Percentiles rank a stretch among this genome's conserved stretches.
Conservation (phyloP, 2,329 filamentous ascomycete species). For the Hypomyces rosellus region DNA sequence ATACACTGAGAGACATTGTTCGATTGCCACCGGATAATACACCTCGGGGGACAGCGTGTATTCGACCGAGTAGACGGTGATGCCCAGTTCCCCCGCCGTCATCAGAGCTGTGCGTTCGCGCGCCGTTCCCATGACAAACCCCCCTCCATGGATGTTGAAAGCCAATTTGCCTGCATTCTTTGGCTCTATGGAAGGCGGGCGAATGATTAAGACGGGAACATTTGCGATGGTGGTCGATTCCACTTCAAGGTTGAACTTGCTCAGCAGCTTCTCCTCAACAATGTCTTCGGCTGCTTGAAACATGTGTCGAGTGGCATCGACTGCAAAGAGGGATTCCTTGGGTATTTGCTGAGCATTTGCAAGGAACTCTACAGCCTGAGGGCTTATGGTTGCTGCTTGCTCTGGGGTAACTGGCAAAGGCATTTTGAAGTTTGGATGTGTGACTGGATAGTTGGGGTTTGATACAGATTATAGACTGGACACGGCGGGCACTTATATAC, state of each 20-base stretch:
- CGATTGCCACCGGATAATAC: neutral
- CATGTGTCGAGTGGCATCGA: neutral
- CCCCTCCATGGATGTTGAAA: neutral
- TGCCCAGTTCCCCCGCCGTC: neutral
- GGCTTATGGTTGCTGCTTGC: neutral
- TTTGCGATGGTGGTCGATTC: neutral
- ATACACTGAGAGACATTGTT: conserved; percentile 1
- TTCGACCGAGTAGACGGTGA: conserved; percentile 1
- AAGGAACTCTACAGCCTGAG: neutral
- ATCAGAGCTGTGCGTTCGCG: neutral
- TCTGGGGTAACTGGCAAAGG: neutral
- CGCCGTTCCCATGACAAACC: neutral
- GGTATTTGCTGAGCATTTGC: neutral
- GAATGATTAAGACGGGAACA: neutral
- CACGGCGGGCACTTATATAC: too few relatives aligned
- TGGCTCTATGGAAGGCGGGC: too few relatives aligned
- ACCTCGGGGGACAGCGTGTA: neutral
- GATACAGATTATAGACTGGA: too few relatives aligned
- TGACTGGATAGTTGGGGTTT: too few relatives aligned
- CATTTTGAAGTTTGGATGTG: neutral
- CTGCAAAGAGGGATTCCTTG: neutral
- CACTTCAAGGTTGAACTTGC: neutral
- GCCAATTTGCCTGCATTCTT: neutral
- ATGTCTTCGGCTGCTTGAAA: neutral
- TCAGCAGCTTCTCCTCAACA: neutral